These are phyloP conservation scores for Wickerhamomyces silvicola DNA, from an alignment of 805 yeast species.

Conservation along the genomic window DNA sequence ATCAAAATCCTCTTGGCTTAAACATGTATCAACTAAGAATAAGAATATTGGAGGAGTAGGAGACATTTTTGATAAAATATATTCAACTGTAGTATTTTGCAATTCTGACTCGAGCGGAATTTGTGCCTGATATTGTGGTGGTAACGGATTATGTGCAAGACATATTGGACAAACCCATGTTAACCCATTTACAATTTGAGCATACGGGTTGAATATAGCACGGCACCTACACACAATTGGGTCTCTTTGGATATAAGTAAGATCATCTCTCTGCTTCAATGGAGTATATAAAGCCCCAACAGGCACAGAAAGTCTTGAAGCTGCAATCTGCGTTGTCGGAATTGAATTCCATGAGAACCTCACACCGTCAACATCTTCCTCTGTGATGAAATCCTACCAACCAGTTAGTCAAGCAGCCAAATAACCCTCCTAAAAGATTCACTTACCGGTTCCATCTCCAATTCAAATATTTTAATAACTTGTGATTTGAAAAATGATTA, in stretches of 20 bases:
- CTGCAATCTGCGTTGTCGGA: slow-evolving; percentile 49
- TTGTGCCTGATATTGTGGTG: slow-evolving; percentile 27
- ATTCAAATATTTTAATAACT: too few relatives aligned
- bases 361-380: slow-evolving; percentile 50
- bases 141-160: slow-evolving; percentile 37
- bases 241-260: slow-evolving; percentile 30
- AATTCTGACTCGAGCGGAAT: slow-evolving; percentile 10
- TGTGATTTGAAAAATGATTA: too few relatives aligned
- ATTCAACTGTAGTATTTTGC: slow-evolving; percentile 43
- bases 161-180: slow-evolving; percentile 57
- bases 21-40: slow-evolving; percentile 52
- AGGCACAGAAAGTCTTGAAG: slow-evolving; percentile 47
- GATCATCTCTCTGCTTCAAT: slow-evolving; percentile 37
- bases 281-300: slow-evolving; percentile 56
- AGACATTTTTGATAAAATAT: slow-evolving; percentile 27
- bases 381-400: too few relatives aligned
- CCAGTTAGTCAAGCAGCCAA: too few relatives aligned
- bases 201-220: slow-evolving; percentile 48
- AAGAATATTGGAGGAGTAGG: slow-evolving; percentile 38
- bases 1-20: slow-evolving; percentile 43
- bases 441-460: too few relatives aligned
- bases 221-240: slow-evolving; percentile 51
- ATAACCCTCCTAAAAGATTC: too few relatives aligned
- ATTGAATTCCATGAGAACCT: slow-evolving; percentile 57
- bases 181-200: slow-evolving; percentile 20